Evolutionary conservation across 495 filamentous ascomycete genomes (phyloP).

Genomic region (Friedmanniomyces simplex): DNA sequence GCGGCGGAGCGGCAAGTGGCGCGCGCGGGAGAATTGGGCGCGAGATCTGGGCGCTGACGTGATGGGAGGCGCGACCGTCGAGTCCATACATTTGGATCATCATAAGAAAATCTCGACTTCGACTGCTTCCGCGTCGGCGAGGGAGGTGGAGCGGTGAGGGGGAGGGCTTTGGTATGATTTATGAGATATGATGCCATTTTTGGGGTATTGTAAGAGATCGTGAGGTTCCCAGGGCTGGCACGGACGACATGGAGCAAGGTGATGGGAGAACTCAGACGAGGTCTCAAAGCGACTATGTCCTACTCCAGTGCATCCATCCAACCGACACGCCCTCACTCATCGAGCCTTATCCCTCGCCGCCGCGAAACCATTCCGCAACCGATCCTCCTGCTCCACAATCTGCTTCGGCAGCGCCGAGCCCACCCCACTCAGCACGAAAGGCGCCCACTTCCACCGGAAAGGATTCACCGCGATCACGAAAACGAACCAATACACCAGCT

Average conservation of each 20-base stretch:
- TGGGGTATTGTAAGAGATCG: no score
- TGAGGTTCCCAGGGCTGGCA: no score
- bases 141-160: background rate
- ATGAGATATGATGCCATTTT: background rate
- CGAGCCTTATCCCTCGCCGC: constrained; percentile 1
- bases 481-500: constrained; percentile 75
- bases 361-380: constrained; percentile 34
- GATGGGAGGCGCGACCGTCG: background rate
- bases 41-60: background rate
- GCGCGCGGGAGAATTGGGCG: constrained; percentile 39
- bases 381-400: constrained; percentile 56
- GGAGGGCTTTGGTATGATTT: background rate
- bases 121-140: background rate
- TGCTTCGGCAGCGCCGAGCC: constrained; percentile 53
- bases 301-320: no score
- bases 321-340: background rate
- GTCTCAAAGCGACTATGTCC: no score
- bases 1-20: constrained; percentile 60
- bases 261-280: no score
- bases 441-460: constrained; percentile 71
- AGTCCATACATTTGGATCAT: constrained; percentile 1
- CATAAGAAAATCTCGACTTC: background rate
- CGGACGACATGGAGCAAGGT: no score
- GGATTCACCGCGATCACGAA: constrained; percentile 72
- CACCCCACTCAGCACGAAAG: constrained; percentile 71